These are phyloP conservation scores for Leccinum subtestaceum DNA, from an alignment of 768 basidiomycete species.

Conservation along the genomic window DNA sequence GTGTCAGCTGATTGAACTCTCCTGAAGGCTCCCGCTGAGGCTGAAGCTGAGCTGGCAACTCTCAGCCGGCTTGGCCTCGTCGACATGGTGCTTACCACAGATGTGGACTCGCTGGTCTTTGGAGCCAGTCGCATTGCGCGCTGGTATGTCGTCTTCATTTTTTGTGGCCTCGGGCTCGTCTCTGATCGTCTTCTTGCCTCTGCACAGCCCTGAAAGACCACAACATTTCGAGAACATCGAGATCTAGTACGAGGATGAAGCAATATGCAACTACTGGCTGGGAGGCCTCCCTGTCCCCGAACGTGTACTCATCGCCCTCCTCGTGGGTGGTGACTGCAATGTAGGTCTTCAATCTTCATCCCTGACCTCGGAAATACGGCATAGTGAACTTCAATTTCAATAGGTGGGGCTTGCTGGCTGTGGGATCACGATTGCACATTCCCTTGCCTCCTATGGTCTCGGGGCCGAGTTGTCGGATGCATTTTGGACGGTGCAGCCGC, in stretches of 20 bases:
- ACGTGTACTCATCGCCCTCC: background rate
- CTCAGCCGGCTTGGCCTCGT: background rate
- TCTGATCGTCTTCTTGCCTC: background rate
- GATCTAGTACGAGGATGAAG: background rate
- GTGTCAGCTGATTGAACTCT: background rate
- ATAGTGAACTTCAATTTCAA: background rate
- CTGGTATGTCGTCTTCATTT: background rate
- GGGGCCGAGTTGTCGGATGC: background rate
- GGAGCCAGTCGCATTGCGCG: background rate
- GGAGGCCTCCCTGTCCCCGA: too few relatives aligned
- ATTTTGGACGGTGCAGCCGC: background rate
- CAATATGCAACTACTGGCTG: background rate
- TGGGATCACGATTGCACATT: background rate
- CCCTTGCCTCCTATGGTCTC: background rate
- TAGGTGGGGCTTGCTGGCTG: background rate
- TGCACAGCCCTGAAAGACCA: background rate
- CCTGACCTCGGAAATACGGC: too few relatives aligned
- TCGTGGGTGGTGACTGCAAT: background rate
- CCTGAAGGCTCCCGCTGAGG: background rate
- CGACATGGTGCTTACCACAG: background rate
- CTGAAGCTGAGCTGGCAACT: background rate
- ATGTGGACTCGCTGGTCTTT: background rate
- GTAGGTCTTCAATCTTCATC: background rate
- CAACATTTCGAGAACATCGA: background rate
- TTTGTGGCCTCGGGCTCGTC: background rate